These are phyloP conservation scores for Solanum chaucha DNA, from an alignment of 257 asterid species.

Conservation along the genomic window DNA sequence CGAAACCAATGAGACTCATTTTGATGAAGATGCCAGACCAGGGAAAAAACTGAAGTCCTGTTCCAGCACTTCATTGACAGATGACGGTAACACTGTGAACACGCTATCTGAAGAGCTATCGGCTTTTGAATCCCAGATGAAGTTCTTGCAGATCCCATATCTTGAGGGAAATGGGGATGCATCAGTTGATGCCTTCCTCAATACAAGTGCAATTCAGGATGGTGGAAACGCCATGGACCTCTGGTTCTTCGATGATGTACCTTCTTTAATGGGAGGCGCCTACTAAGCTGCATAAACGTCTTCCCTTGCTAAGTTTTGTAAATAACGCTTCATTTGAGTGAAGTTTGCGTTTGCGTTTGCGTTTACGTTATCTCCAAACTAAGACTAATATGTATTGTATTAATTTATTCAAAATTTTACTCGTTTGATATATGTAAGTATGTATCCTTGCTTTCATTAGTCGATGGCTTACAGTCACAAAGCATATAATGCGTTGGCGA, in stretches of 20 bases:
- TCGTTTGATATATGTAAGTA: constrained; percentile 4
- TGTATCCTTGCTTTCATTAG: constrained; percentile 7
- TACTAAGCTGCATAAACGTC: constrained; percentile 25
- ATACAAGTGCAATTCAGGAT: constrained; percentile 43
- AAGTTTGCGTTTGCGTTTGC: background rate
- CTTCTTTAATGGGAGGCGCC: constrained; percentile 39
- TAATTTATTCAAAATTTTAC: background rate
- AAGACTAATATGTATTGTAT: background rate
- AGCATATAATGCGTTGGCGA: constrained; percentile 29
- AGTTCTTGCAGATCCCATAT: constrained; percentile 56
- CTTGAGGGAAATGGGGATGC: constrained; percentile 71
- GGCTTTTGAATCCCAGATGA: constrained; percentile 56
- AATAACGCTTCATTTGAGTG: constrained; percentile 71
- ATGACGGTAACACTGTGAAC: constrained; percentile 12
- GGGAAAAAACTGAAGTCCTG: constrained; percentile 42
- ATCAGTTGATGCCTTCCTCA: constrained; percentile 57
- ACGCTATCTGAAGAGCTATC: constrained; percentile 34
- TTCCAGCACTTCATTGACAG: constrained; percentile 11
- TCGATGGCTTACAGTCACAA: constrained; percentile 3
- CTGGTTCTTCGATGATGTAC: constrained; percentile 64
- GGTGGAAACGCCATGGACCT: constrained; percentile 54
- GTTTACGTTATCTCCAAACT: background rate
- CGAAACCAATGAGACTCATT: constrained; percentile 41
- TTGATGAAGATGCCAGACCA: constrained; percentile 31
- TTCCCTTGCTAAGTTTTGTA: constrained; percentile 26